These are phyloP conservation scores for Leishmania aethiopica DNA, from an alignment of 208 protist species.

Conservation along the genomic window DNA sequence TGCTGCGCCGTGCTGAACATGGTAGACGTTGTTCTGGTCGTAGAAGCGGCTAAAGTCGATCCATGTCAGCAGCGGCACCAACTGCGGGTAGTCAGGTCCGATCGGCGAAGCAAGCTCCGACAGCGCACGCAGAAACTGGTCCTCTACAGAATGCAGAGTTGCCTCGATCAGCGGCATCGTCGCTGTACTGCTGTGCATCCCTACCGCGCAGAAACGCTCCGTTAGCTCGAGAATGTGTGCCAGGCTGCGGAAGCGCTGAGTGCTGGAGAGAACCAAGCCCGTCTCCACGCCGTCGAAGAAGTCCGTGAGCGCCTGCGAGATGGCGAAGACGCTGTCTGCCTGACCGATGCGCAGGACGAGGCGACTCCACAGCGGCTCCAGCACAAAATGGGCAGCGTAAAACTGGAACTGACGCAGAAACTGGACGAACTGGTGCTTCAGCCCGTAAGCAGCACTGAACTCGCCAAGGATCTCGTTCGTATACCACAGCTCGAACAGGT, in stretches of 20 bases:
- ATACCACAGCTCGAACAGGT: slow-evolving; percentile 61
- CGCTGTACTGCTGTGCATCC: slow-evolving; percentile 55
- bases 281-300: slow-evolving; percentile 77
- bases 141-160: slow-evolving; percentile 63
- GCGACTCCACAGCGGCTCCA: slow-evolving; percentile 82
- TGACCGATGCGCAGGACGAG: slow-evolving; percentile 68
- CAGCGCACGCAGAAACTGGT: slow-evolving; percentile 64
- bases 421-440: slow-evolving; percentile 87
- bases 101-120: slow-evolving; percentile 82
- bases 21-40: slow-evolving; percentile 80
- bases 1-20: slow-evolving; percentile 60
- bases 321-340: slow-evolving; percentile 71
- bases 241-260: slow-evolving; percentile 74
- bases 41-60: slow-evolving; percentile 90
- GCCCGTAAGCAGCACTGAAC: slow-evolving; percentile 67
- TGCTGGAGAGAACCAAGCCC: slow-evolving; percentile 76
- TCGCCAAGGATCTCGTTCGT: slow-evolving; percentile 46
- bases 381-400: slow-evolving; percentile 86
- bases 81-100: slow-evolving; percentile 79
- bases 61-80: slow-evolving; percentile 85
- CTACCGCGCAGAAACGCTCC: slow-evolving; percentile 80
- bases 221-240: slow-evolving; percentile 67
- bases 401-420: slow-evolving; percentile 91
- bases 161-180: slow-evolving; percentile 58
- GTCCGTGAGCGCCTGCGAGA: slow-evolving; percentile 67